These are phyloP conservation scores for Pseudocercospora cruenta DNA, from an alignment of 2,329 filamentous ascomycete species.

Conservation along the genomic window DNA sequence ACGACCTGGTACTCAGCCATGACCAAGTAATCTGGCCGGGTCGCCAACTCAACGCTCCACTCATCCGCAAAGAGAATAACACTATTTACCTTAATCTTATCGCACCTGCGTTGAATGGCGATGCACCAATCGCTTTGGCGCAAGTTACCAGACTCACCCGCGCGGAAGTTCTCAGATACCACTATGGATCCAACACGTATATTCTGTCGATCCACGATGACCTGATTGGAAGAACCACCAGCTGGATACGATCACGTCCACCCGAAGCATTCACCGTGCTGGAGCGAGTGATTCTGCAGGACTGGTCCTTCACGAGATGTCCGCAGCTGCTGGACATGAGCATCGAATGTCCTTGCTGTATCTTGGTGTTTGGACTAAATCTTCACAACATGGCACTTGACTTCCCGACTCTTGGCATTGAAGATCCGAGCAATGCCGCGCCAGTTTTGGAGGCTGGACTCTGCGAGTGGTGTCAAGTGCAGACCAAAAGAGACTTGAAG, in stretches of 20 bases:
- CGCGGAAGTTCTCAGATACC: not conserved
- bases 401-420: not conserved
- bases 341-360: constrained; percentile 1
- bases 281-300: not conserved
- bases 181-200: constrained; percentile 1
- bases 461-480: not conserved
- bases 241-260: constrained; percentile 2
- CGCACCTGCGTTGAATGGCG: not conserved
- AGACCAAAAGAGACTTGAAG: not conserved
- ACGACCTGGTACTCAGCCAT: not conserved
- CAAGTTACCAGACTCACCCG: not conserved
- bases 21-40: constrained; percentile 4
- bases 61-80: not conserved
- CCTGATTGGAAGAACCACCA: not conserved
- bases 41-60: constrained; percentile 1
- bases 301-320: not conserved
- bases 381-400: constrained; percentile 1
- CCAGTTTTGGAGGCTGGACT: not conserved
- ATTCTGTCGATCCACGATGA: constrained; percentile 6
- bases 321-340: not conserved
- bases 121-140: not conserved
- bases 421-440: not conserved
- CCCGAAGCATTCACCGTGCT: not conserved
- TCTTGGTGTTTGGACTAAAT: not conserved
- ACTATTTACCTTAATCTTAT: constrained; percentile 5